Conservation (phyloP, 2,329 filamentous ascomycete species). For the Claviceps spartinae region DNA sequence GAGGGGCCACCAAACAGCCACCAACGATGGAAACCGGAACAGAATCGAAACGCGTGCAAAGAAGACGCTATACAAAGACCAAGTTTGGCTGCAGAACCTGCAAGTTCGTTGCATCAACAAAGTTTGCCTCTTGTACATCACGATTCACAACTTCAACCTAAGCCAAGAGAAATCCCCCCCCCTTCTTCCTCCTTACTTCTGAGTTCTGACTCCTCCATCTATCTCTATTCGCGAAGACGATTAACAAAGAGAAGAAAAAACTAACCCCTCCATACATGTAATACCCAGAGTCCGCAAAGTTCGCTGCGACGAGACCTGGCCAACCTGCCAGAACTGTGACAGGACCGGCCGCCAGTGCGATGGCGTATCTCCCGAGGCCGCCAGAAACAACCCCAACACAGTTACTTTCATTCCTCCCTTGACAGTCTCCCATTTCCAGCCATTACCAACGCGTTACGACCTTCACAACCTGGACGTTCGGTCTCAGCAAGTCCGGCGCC, state of each 20-base stretch:
- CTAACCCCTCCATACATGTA: background rate
- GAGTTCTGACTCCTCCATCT: background rate
- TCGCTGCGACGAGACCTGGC: constrained; percentile 9
- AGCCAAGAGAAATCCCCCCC: background rate
- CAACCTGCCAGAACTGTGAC: constrained; percentile 9
- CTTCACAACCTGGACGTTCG: background rate
- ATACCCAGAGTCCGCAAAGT: constrained; percentile 9
- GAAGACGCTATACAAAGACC: constrained; percentile 4
- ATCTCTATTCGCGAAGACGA: background rate
- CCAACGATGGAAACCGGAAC: background rate
- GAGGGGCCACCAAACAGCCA: background rate
- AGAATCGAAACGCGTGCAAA: background rate
- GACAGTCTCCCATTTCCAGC: constrained; percentile 8
- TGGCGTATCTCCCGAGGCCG: constrained; percentile 6
- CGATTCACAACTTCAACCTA: no score
- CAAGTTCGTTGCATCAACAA: background rate
- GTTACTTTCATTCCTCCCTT: constrained; percentile 10
- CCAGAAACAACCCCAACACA: background rate
- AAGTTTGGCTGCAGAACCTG: constrained; percentile 4
- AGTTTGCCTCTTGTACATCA: background rate
- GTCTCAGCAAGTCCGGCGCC: constrained; percentile 1
- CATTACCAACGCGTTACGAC: constrained; percentile 1
- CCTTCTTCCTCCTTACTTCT: background rate
- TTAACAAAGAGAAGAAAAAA: background rate
- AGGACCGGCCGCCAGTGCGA: constrained; percentile 8